phyloP scores from a whole-genome alignment of 1,284 basidiomycete species.

The Filobasidium uniguttulatum region DNA sequence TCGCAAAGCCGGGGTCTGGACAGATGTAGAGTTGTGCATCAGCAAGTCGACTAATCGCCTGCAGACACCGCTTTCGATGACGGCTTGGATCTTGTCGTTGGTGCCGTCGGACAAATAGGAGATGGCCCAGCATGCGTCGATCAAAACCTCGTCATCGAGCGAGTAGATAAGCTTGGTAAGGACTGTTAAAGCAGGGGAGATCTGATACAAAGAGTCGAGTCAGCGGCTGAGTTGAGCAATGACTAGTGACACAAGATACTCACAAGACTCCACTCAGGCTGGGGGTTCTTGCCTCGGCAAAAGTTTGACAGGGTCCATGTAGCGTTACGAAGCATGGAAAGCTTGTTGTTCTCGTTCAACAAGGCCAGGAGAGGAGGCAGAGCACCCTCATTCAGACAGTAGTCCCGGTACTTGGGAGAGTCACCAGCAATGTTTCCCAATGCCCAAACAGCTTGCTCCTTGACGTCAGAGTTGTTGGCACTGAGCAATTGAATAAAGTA shows the following conservation, averaged over 20 bases:
- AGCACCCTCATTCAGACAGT: constrained; percentile 47
- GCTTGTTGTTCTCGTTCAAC: constrained; percentile 59
- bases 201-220: constrained; percentile 44
- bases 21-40: constrained; percentile 92
- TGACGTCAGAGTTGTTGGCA: constrained; percentile 74
- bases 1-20: constrained; percentile 95
- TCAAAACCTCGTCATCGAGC: constrained; percentile 95
- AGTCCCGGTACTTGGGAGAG: constrained; percentile 84
- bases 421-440: constrained; percentile 93
- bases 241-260: constrained; percentile 13
- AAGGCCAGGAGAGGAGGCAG: constrained; percentile 42
- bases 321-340: constrained; percentile 93
- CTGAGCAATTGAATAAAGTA: constrained; percentile 87
- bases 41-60: constrained; percentile 93
- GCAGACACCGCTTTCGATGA: constrained; percentile 96
- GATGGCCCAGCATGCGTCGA: constrained; percentile 99
- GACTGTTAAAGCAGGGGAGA: constrained; percentile 88
- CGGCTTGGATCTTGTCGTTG: constrained; percentile 99
- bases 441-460: constrained; percentile 95
- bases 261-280: constrained; percentile 87
- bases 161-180: constrained; percentile 98
- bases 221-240: background rate
- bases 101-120: constrained; percentile 98
- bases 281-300: constrained; percentile 88
- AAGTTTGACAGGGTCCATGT: constrained; percentile 98